Percentiles rank a stretch among this genome's conserved stretches.
phyloP scores from a whole-genome alignment of 2,329 filamentous ascomycete species.

The Pseudocercospora eumusae region DNA sequence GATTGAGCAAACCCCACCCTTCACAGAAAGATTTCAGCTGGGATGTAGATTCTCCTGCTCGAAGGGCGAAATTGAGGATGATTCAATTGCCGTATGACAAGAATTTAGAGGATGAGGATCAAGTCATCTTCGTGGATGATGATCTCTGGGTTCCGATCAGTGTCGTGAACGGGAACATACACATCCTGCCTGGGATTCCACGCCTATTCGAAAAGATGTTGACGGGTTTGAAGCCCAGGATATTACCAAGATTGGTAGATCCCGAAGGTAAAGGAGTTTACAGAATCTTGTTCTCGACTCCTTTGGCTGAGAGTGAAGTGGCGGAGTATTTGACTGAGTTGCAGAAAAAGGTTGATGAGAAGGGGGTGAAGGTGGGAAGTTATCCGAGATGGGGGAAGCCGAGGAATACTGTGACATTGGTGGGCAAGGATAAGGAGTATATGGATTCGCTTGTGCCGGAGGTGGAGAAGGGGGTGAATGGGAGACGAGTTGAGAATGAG shows the following conservation, averaged over 20 bases:
- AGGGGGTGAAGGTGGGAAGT: slow-evolving; percentile 88
- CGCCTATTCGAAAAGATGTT: slow-evolving; percentile 78
- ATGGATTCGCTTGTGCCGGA: slow-evolving; percentile 78
- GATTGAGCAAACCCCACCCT: slow-evolving; percentile 71
- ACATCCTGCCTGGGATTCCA: slow-evolving; percentile 90
- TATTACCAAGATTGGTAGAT: slow-evolving; percentile 72
- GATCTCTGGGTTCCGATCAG: slow-evolving; percentile 88
- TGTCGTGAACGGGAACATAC: slow-evolving; percentile 88
- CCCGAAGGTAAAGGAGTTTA: slow-evolving; percentile 78
- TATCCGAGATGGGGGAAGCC: slow-evolving; percentile 91
- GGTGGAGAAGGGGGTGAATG: slow-evolving; percentile 74
- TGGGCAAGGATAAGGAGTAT: slow-evolving; percentile 71
- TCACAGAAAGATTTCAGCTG: slow-evolving; percentile 74
- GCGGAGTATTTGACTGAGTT: slow-evolving; percentile 81
- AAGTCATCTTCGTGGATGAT: slow-evolving; percentile 76
- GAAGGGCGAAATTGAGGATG: slow-evolving; percentile 86
- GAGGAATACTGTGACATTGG: slow-evolving; percentile 85
- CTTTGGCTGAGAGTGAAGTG: slow-evolving; percentile 80
- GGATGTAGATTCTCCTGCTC: slow-evolving; percentile 75
- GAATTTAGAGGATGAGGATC: slow-evolving; percentile 60
- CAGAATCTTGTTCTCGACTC: slow-evolving; percentile 82
- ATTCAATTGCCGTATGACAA: slow-evolving; percentile 79
- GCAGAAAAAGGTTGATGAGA: slow-evolving; percentile 69
- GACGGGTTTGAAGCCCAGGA: slow-evolving; percentile 69
- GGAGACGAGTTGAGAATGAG: slow-evolving; percentile 68